Evolutionary conservation across 148 eudicot species (phyloP), one percentile per base, ranked within the genome.

Genomic region (Suaeda aralocaspica): DNA sequence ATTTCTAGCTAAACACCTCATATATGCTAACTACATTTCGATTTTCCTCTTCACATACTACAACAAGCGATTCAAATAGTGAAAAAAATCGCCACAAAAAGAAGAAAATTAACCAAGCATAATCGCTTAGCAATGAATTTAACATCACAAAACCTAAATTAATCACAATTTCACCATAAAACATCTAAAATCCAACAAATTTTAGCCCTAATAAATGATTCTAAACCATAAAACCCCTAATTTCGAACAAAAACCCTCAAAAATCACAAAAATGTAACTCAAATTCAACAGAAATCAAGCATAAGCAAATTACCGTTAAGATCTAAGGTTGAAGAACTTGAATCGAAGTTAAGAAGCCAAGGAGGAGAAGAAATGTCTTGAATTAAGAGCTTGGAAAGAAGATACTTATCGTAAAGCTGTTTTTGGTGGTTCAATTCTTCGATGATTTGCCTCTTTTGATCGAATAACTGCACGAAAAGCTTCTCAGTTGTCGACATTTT

Each of bases 311-410:
- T 83, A 87, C 92, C 92, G 68, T 79, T 70, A 52, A 83, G 78
- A 81, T 84, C 76, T 24, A 86, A 77, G 44, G 76, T 57, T 26
- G 70, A 22, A 22, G 73, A 61, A 22, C 59, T 70, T 10, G 55
- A 73, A 44, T 73, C 30, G 19, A 59, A 22, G 39, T 64, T 68
- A 39, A 74, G 78, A 75, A 82, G 88, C 78, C 85, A 75, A 66
- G 74, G 0, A 87, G 85, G 96, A 51, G 92, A 96, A 48, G 85
- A 41, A 44, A 88, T 79, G 51, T 96, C 96, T 22, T 89, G 81
- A 64, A 89, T 78, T 19, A 88, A 73, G 73, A 84, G 84, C 72
- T 85, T 85, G 28, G 98, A 87, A 51, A 87, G 89, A 77, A 91
- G 96, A 31, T 85, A 80, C 65, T 86, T 89, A 42, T 75, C 79